Base-by-base conservation (phyloP, 176 grass and related monocot species). In the Carex pumila region DNA sequence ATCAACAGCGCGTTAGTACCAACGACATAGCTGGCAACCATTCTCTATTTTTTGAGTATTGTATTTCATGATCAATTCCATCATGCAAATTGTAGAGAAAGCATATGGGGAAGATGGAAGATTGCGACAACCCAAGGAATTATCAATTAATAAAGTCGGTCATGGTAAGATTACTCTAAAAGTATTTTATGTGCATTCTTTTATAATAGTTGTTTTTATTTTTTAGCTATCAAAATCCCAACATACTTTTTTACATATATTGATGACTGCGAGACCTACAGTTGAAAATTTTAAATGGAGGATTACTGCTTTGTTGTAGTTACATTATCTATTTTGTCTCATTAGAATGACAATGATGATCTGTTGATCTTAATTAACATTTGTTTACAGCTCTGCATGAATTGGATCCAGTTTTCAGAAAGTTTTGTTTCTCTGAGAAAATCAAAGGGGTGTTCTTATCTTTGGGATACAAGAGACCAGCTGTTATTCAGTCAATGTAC, bases 101-200 rank as follows among this genome's bases (percentile, higher is more conserved):
- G 91, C 96, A 81, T 95, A 85, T 81, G 96, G 93, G 82, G 92
- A 90, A 59, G 88, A 95, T 88, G 96, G 96, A 81, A 89, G 54
- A 68, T 88, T 98, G 89, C 92, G 91, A 75, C 95, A 95, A 81
- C 76, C 89, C 77, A 98, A 95, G 73, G 92, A 98, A 86, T 85
- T 98, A 59, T 98, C 95, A 64, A 98, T 98, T 68, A 98, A 95
- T 86, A 98, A 95, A 93, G 92, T 95, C 73, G 92, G 95, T 17
- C 95, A 98, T 57, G 95, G 92, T 98, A 86, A 90, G 72, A 76
- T 55, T 55, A 54, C 11, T 47, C 36, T 7, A 45, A 71, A 71
- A 71, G 68, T 12, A 47, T 81, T 13, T 39, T 2, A 74, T 11
- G 43, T 19, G 12, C 45, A 13, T 41, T 82, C 32, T 87, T 15